Evolutionary conservation across 805 yeast genomes (phyloP).

Genomic region (Osmozyma mogii): DNA sequence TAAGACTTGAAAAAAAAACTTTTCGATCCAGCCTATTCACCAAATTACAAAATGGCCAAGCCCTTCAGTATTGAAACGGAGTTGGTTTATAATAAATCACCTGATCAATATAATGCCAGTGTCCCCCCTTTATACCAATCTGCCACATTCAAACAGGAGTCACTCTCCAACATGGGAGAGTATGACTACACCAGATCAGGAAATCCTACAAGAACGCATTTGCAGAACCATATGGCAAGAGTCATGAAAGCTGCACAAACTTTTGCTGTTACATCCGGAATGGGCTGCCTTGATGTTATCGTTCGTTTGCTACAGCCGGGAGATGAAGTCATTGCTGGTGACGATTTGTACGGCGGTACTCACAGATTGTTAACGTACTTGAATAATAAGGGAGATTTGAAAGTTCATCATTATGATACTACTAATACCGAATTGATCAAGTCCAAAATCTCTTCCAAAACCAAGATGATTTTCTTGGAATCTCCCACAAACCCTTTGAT

Average conservation of each 20-base stretch:
- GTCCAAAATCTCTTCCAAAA: constrained; percentile 45
- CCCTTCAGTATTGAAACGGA: constrained; percentile 59
- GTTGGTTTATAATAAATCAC: constrained; percentile 50
- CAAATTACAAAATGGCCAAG: too few relatives aligned
- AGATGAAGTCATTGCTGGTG: constrained; percentile 91
- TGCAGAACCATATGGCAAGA: constrained; percentile 71
- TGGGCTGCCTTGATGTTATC: constrained; percentile 88
- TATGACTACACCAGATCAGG: constrained; percentile 83
- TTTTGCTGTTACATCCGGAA: constrained; percentile 82
- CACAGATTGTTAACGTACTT: constrained; percentile 75
- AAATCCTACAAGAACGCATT: constrained; percentile 79
- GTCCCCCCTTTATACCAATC: constrained; percentile 86
- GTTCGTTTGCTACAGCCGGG: constrained; percentile 68
- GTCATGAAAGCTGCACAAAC: constrained; percentile 73
- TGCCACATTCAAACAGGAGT: constrained; percentile 86
- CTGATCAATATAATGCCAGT: constrained; percentile 70
- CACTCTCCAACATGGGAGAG: constrained; percentile 64
- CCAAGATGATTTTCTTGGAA: constrained; percentile 79
- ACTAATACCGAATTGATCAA: constrained; percentile 58
- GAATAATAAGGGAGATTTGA: constrained; percentile 53
- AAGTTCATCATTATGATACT: constrained; percentile 74
- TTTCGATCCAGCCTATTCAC: too few relatives aligned
- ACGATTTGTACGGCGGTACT: constrained; percentile 91
- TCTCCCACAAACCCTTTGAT: constrained; percentile 92
- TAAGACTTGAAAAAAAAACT: too few relatives aligned